These are phyloP conservation scores for Podaxis sp. DNA, from an alignment of 768 basidiomycete species.

Conservation along the genomic window DNA sequence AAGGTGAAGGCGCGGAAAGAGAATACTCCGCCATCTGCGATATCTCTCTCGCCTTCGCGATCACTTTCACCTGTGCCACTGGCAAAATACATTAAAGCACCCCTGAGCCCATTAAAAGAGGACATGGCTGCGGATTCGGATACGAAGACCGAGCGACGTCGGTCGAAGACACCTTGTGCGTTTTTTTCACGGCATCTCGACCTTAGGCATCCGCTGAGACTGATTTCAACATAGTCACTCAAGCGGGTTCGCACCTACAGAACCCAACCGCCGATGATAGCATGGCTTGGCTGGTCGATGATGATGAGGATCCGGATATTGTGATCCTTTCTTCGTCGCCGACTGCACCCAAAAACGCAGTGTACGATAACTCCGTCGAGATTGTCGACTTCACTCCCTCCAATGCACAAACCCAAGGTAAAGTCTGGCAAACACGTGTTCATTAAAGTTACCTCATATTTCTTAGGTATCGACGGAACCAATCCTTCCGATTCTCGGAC, in stretches of 20 bases:
- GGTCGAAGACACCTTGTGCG: conserved; percentile 5
- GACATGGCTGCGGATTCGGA: background rate
- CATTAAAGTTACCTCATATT: background rate
- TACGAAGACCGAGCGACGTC: background rate
- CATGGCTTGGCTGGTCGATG: conserved; percentile 67
- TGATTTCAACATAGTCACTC: background rate
- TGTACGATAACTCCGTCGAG: conserved; percentile 28
- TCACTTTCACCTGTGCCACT: background rate
- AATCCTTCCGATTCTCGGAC: background rate
- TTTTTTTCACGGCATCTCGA: background rate
- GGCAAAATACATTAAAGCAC: background rate
- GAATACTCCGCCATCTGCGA: background rate
- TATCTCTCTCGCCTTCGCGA: background rate
- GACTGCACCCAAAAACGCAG: conserved; percentile 15
- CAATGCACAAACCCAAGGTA: background rate
- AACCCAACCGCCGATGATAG: conserved; percentile 29
- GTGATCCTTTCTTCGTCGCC: conserved; percentile 56
- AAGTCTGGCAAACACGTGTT: background rate
- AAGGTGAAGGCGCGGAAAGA: background rate
- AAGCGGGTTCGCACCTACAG: conserved; percentile 5
- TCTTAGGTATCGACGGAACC: background rate
- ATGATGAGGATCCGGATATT: conserved; percentile 62
- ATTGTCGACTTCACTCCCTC: conserved; percentile 19
- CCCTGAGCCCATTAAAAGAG: background rate
- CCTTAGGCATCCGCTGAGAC: background rate